phyloP scores from a whole-genome alignment of 2,329 filamentous ascomycete genomes.

The Beauveria asiatica region DNA sequence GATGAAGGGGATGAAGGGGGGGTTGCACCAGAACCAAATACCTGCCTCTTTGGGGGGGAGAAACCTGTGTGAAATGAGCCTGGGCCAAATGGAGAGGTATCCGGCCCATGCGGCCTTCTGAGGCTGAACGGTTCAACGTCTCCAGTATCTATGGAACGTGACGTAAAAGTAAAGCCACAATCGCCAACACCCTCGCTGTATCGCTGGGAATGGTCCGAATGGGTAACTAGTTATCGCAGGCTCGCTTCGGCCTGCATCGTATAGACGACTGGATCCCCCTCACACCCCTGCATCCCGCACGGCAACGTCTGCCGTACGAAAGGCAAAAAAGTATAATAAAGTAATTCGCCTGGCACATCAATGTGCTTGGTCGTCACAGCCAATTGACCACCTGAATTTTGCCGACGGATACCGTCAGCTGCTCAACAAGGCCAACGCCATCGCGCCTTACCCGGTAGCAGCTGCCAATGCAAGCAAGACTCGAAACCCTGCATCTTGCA shows the following conservation, averaged over 20 bases:
- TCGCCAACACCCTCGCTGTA: neutral
- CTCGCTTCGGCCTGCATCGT: constrained; percentile 1
- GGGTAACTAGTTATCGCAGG: neutral
- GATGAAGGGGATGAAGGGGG: neutral
- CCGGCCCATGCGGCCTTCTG: neutral
- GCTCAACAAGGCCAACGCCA: neutral
- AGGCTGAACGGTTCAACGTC: neutral
- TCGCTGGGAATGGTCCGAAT: neutral
- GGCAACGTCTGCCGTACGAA: neutral
- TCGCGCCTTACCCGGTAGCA: neutral
- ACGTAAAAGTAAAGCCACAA: constrained; percentile 7
- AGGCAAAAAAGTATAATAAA: neutral
- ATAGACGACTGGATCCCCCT: neutral
- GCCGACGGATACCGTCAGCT: constrained; percentile 2
- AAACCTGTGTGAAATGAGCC: neutral
- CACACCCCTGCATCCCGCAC: neutral
- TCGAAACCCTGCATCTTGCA: neutral
- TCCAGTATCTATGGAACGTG: constrained; percentile 6
- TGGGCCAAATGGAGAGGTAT: neutral
- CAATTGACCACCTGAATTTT: neutral
- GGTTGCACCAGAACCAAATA: neutral
- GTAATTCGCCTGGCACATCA: neutral
- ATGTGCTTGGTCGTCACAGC: too few relatives aligned
- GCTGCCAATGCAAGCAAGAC: neutral
- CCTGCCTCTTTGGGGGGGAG: neutral